phyloP scores from a whole-genome alignment of 495 filamentous ascomycete genomes.

The Evansstolkia leycettana region DNA sequence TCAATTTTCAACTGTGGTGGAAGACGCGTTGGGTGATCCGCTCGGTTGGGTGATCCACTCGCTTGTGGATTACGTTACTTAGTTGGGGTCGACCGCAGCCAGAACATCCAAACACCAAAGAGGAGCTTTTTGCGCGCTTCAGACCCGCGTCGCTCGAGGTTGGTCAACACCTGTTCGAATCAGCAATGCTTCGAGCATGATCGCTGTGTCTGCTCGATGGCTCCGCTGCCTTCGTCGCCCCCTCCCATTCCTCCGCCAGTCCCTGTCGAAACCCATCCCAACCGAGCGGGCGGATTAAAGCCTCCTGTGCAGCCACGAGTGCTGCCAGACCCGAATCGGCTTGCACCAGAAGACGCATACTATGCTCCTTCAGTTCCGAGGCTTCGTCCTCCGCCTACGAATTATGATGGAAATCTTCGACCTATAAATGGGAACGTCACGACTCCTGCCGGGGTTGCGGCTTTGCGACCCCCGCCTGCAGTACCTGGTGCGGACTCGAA shows the following conservation, averaged over 20 bases:
- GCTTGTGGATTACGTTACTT: too few relatives aligned
- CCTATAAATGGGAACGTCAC: slow-evolving; percentile 19
- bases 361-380: slow-evolving; percentile 45
- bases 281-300: slow-evolving; percentile 21
- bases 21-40: too few relatives aligned
- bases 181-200: slow-evolving; percentile 21
- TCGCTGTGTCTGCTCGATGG: slow-evolving; percentile 25
- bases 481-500: slow-evolving; percentile 15
- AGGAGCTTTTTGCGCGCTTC: too few relatives aligned
- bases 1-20: too few relatives aligned
- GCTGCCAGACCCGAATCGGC: slow-evolving; percentile 43
- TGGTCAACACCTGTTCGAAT: too few relatives aligned
- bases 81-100: too few relatives aligned
- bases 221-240: slow-evolving; percentile 22
- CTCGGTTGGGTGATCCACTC: too few relatives aligned
- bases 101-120: too few relatives aligned
- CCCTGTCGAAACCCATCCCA: slow-evolving; percentile 33
- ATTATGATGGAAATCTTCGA: slow-evolving; percentile 24
- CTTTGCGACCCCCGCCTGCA: slow-evolving; percentile 25
- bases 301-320: slow-evolving; percentile 34
- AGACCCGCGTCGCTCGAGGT: too few relatives aligned
- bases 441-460: slow-evolving; percentile 20
- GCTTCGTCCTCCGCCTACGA: slow-evolving; percentile 33
- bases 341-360: slow-evolving; percentile 79
- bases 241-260: slow-evolving; percentile 27